Conservation (phyloP, 305 asterid species). For the Fraxinus floribunda region DNA sequence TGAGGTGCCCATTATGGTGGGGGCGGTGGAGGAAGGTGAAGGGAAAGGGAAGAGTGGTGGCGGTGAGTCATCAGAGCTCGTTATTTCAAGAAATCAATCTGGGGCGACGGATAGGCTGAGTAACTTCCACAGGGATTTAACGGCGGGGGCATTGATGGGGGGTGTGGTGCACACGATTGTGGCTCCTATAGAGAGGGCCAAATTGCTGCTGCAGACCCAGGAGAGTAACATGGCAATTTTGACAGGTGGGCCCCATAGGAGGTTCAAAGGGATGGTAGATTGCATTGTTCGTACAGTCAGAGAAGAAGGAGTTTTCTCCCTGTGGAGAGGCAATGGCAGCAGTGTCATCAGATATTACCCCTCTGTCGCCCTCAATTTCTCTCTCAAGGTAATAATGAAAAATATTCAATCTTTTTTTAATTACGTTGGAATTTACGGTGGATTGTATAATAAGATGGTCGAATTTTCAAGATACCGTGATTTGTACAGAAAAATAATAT, state of each 20-base stretch:
- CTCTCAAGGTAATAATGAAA: constrained; percentile 67
- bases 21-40: constrained; percentile 30
- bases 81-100: constrained; percentile 15
- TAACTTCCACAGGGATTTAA: constrained; percentile 74
- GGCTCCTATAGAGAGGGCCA: constrained; percentile 91
- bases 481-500: background rate
- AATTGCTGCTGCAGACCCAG: constrained; percentile 89
- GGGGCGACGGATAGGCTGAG: constrained; percentile 1
- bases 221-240: constrained; percentile 86
- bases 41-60: constrained; percentile 34
- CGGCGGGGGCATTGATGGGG: constrained; percentile 91
- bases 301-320: constrained; percentile 81
- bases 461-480: background rate
- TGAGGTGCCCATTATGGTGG: constrained; percentile 15
- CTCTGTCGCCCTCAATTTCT: constrained; percentile 93
- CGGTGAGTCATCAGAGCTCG: background rate
- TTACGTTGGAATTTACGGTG: background rate
- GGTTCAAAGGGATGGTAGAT: constrained; percentile 92
- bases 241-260: constrained; percentile 61
- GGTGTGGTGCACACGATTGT: constrained; percentile 94
- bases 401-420: background rate
- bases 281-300: constrained; percentile 70
- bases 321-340: constrained; percentile 99
- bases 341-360: constrained; percentile 95
- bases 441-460: background rate